Percentiles rank a stretch among this genome's conserved stretches.
Conservation (phyloP, 2,329 filamentous ascomycete genomes). For the Pochonia chlamydosporia region DNA sequence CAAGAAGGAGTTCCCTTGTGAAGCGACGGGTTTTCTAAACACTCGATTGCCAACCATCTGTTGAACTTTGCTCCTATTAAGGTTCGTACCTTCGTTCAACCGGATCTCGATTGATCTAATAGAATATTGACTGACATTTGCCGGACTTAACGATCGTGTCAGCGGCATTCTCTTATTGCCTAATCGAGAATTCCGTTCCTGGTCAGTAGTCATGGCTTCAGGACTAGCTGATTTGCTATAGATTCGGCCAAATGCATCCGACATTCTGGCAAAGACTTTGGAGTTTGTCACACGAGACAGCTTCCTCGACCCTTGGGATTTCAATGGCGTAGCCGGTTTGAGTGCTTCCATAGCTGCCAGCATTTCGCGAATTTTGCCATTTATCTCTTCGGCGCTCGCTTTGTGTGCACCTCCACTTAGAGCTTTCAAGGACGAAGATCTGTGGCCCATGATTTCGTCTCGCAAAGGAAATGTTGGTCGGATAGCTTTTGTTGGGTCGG, state of each 20-base stretch:
- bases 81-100: constrained; percentile 28
- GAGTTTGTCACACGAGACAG: constrained; percentile 22
- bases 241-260: constrained; percentile 26
- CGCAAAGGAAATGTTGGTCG: not conserved
- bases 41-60: not conserved
- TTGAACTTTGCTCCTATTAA: constrained; percentile 29
- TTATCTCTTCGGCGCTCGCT: constrained; percentile 20
- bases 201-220: constrained; percentile 8
- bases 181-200: not conserved
- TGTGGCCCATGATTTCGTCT: not conserved
- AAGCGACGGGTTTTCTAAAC: not conserved
- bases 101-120: constrained; percentile 26
- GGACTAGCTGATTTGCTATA: constrained; percentile 20
- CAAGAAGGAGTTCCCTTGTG: not conserved
- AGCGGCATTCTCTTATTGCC: not conserved
- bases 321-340: constrained; percentile 21
- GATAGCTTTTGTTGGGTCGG: not conserved
- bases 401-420: not conserved
- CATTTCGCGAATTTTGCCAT: constrained; percentile 30
- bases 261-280: constrained; percentile 27
- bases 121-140: constrained; percentile 11
- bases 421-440: not conserved
- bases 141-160: not conserved
- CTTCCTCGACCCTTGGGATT: constrained; percentile 14
- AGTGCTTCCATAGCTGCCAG: constrained; percentile 28